Evolutionary conservation across 345 rosid species (phyloP).

Genomic region (Anacardium occidentale): DNA sequence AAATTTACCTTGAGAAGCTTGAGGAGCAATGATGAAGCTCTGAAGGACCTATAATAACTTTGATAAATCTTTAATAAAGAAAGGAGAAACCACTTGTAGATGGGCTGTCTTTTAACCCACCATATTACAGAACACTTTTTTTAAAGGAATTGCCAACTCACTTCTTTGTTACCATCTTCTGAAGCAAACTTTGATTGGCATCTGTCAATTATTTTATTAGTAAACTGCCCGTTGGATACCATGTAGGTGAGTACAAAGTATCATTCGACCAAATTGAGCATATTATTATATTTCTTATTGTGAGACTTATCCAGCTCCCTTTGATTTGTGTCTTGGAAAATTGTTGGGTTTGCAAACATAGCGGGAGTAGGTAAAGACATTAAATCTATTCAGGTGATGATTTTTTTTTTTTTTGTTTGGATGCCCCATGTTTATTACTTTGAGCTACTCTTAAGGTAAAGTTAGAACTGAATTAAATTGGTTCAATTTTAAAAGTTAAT

Average conservation of each 20-base stretch:
- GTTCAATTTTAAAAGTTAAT: no score
- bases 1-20: no score
- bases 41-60: not conserved
- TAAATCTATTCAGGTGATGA: not conserved
- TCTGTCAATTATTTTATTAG: not conserved
- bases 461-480: no score
- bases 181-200: slow-evolving; percentile 29
- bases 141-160: slow-evolving; percentile 39
- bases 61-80: not conserved
- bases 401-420: no score
- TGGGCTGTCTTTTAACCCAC: slow-evolving; percentile 28
- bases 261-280: no score
- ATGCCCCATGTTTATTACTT: no score
- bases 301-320: no score
- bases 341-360: not conserved
- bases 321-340: no score
- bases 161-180: slow-evolving; percentile 20
- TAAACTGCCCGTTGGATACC: not conserved
- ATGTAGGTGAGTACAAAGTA: not conserved
- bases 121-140: slow-evolving; percentile 5
- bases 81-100: slow-evolving; percentile 10
- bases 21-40: not conserved
- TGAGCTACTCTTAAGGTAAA: no score
- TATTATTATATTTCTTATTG: no score
- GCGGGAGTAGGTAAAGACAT: not conserved